A percentile compares a stretch with the other conserved stretches of the same genome.
These are phyloP conservation scores for Chaetoscypha palmicola DNA, from an alignment of 2,329 filamentous ascomycete genomes.

Conservation along the genomic window DNA sequence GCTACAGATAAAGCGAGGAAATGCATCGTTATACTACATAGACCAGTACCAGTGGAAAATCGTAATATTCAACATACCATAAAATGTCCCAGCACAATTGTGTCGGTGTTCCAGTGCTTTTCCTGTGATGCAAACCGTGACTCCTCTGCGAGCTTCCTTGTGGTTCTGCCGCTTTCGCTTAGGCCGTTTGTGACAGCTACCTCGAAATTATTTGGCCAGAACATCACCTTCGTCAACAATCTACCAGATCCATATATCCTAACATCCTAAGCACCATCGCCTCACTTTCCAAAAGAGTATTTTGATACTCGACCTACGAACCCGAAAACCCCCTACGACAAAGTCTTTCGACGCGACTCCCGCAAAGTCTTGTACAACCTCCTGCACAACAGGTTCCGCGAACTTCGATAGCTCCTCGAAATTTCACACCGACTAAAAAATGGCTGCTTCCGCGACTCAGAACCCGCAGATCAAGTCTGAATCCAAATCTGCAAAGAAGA, in stretches of 20 bases:
- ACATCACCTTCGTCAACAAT: constrained; percentile 3
- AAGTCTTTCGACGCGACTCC: constrained; percentile 7
- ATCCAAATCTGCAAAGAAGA: constrained; percentile 62
- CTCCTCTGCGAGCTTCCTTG: constrained; percentile 10
- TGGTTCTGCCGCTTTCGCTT: constrained; percentile 12
- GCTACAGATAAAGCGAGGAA: too few relatives aligned
- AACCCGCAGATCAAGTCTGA: constrained; percentile 56
- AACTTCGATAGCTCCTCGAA: constrained; percentile 3
- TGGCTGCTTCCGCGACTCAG: constrained; percentile 59
- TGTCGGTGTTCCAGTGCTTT: too few relatives aligned
- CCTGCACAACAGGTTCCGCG: constrained; percentile 8
- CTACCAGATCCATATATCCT: background rate
- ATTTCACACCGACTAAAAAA: constrained; percentile 30
- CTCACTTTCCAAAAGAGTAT: background rate
- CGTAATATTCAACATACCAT: too few relatives aligned
- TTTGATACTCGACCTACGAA: background rate
- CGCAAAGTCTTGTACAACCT: constrained; percentile 3
- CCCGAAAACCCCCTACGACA: background rate
- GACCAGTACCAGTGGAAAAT: too few relatives aligned
- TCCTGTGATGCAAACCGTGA: too few relatives aligned
- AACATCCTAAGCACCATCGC: constrained; percentile 3
- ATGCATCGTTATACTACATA: too few relatives aligned
- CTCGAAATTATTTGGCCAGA: constrained; percentile 7
- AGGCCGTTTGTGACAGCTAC: constrained; percentile 1
- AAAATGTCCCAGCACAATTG: too few relatives aligned